Base-by-base conservation (phyloP, 1,139 yeast genomes). In the Ashbya aceris region DNA sequence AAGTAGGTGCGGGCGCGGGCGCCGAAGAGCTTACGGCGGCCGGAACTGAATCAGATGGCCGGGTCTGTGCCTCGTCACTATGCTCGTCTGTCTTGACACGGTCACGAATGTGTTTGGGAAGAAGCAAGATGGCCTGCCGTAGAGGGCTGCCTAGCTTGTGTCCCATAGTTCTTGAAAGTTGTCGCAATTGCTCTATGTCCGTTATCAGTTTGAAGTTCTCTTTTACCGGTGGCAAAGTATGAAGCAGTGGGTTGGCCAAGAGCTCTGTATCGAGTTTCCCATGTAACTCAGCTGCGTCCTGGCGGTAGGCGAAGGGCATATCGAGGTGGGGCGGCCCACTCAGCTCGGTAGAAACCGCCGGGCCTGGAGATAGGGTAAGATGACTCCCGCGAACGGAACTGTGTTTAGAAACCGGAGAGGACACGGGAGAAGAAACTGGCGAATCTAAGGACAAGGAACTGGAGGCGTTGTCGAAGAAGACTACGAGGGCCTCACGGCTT, bases 41-140 rank as follows among this genome's bases (percentile, higher is more conserved):
- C 23, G 23, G 23, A 6, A 17, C 23, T 4, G 23, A 6, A 3
- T 17, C 23, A 6, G 23, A 17, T 6, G 23, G 23, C 23, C 23
- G 23, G 23, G 6, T 17, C 6, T 17, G 23, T 17, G 23, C 6
- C 23, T 17, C 23, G 23, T 5, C 7, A 8, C 17, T 8, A 32
- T 29, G 5, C 13, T 11, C 31, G 3, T 29, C 13, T n/a, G 49
- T 45, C 27, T 46, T 42, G 8, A 39, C 49, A 11, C 45, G 47
- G 9, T 51, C 51, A 8, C 49, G 46, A 33, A 47, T 49, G 27
- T 49, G 51, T 28, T 54, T 56, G n/a, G 62, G 62, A 34, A 58
- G 43, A 31, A 58, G 38, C 20, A 56, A 39, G n/a, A 58, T 53
- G 10, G 60, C 61, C 13, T 55, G 57, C 27, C 47, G 52, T 17